phyloP scores from a whole-genome alignment of 83 land plant genomes.

The Diphasiastrum complanatum region DNA sequence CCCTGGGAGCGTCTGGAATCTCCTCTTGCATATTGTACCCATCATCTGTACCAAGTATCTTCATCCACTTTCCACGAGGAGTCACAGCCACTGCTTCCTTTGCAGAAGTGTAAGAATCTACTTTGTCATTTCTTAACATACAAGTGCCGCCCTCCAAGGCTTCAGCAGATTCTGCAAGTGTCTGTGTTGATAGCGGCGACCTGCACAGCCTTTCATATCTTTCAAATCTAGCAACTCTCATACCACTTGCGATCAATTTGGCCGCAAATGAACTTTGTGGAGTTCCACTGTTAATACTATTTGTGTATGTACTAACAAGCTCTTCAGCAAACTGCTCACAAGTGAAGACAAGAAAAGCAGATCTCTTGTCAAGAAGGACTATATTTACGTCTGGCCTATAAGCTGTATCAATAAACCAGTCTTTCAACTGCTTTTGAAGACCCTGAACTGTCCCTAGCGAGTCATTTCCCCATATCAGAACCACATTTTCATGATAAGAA shows the following conservation, averaged over 20 bases:
- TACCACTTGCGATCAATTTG: constrained; percentile 27
- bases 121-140: no score
- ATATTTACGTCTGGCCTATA: constrained; percentile 23
- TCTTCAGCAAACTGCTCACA: neutral
- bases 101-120: no score
- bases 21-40: no score
- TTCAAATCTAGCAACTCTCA: constrained; percentile 49
- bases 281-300: neutral
- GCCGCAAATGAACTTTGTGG: neutral
- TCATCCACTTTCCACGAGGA: no score
- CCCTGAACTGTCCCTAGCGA: constrained; percentile 25
- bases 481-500: constrained; percentile 34
- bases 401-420: constrained; percentile 1
- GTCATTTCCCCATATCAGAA: constrained; percentile 62
- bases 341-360: constrained; percentile 60
- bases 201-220: constrained; percentile 56
- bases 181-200: constrained; percentile 47
- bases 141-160: no score
- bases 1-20: no score
- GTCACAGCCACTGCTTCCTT: no score
- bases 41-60: no score
- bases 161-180: constrained; percentile 43
- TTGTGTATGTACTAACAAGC: neutral
- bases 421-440: constrained; percentile 38
- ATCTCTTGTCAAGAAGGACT: constrained; percentile 44